Evolutionary conservation across 768 basidiomycete species (phyloP).

Genomic region (Phlebiopsis flavidoalba): DNA sequence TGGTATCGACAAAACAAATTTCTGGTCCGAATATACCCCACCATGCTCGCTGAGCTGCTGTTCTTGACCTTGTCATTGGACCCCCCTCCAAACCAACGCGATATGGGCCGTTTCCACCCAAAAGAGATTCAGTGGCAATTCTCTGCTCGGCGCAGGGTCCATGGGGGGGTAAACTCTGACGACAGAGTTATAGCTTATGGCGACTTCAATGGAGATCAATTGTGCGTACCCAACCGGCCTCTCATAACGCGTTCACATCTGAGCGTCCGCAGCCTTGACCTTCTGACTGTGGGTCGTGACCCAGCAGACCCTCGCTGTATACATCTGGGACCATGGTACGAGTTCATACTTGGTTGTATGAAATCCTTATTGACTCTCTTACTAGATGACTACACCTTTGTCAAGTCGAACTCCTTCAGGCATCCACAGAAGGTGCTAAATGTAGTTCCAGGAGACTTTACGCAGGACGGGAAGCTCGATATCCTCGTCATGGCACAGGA

Average conservation of each 20-base stretch:
- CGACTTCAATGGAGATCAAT: conserved; percentile 95
- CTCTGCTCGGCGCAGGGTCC: conserved; percentile 72
- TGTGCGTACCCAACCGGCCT: conserved; percentile 45
- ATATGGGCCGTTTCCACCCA: conserved; percentile 87
- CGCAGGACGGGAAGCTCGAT: conserved; percentile 88
- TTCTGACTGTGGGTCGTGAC: conserved; percentile 70
- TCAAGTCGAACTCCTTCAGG: conserved; percentile 43
- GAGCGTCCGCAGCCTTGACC: conserved; percentile 56
- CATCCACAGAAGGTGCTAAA: conserved; percentile 64
- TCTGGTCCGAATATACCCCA: not conserved
- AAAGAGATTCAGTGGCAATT: conserved; percentile 79
- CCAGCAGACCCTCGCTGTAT: conserved; percentile 71
- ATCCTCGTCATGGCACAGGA: conserved; percentile 80
- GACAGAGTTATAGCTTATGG: conserved; percentile 84
- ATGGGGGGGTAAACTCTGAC: conserved; percentile 72
- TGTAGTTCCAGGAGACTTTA: conserved; percentile 90
- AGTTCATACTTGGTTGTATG: not conserved
- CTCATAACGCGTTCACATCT: not conserved
- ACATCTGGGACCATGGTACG: conserved; percentile 80
- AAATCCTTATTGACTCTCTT: not conserved
- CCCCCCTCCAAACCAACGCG: not conserved
- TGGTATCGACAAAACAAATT: not conserved
- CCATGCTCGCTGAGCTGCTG: not conserved
- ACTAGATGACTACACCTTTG: conserved; percentile 55
- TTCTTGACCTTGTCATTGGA: not conserved